Percentiles rank a stretch among this genome's conserved stretches.
Evolutionary conservation across 306 rosid genomes (phyloP).

Genomic region (Begonia fuchsioides): DNA sequence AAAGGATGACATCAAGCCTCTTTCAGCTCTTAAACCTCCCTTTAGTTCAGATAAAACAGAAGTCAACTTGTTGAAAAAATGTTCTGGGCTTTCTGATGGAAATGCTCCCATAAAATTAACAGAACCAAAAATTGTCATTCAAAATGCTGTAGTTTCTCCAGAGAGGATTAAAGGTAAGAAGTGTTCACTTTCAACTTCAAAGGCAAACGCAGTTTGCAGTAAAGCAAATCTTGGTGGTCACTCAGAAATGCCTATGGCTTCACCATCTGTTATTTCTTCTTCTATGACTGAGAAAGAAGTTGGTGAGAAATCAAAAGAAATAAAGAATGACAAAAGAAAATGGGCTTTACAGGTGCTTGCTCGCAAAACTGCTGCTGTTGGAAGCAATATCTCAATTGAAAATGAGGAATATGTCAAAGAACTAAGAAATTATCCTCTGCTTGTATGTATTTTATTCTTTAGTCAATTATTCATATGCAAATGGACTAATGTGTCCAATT

Average conservation of each 20-base stretch:
- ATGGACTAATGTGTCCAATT: too few species aligned
- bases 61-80: conserved; percentile 24
- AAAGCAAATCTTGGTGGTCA: conserved; percentile 24
- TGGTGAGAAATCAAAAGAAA: conserved; percentile 29
- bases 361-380: conserved; percentile 47
- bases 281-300: conserved; percentile 21
- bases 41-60: conserved; percentile 31
- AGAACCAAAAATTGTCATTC: conserved; percentile 22
- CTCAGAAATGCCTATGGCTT: conserved; percentile 22
- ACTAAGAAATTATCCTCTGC: conserved; percentile 74
- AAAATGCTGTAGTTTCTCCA: conserved; percentile 23
- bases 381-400: conserved; percentile 27
- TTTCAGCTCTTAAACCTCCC: conserved; percentile 38
- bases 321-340: conserved; percentile 65
- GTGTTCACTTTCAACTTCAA: conserved; percentile 20
- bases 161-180: conserved; percentile 27
- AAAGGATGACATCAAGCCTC: conserved; percentile 74
- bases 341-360: conserved; percentile 97
- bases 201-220: conserved; percentile 26
- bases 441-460: conserved; percentile 36
- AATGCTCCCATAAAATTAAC: conserved; percentile 18
- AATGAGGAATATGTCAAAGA: conserved; percentile 37
- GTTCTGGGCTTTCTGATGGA: conserved; percentile 21
- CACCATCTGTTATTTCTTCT: conserved; percentile 35
- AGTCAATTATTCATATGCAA: too few species aligned